A percentile compares a stretch with the other conserved stretches of the same genome.
phyloP scores from a whole-genome alignment of 805 yeast species.

The Sugiyamaella mastotermitis region DNA sequence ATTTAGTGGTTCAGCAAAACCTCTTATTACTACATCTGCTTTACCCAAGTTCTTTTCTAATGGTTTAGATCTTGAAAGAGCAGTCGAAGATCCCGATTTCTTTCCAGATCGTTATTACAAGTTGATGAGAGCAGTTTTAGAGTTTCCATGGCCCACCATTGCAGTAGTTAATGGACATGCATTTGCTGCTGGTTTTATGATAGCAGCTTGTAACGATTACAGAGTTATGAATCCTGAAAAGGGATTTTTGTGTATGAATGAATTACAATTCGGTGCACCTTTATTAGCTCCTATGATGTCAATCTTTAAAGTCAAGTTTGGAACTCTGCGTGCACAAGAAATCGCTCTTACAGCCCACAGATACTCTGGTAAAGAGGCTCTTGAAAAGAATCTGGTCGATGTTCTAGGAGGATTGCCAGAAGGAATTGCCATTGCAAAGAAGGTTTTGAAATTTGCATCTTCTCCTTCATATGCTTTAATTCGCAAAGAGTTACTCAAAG shows the following conservation, averaged over 20 bases:
- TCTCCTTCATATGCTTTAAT: slow-evolving; percentile 30
- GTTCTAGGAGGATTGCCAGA: slow-evolving; percentile 30
- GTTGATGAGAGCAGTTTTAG: slow-evolving; percentile 28
- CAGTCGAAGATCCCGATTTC: slow-evolving; percentile 29
- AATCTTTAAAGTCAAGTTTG: slow-evolving; percentile 28
- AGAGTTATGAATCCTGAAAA: slow-evolving; percentile 33
- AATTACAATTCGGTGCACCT: slow-evolving; percentile 34
- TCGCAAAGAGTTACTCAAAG: slow-evolving; percentile 25
- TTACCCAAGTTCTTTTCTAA: slow-evolving; percentile 34
- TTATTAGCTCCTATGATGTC: slow-evolving; percentile 32
- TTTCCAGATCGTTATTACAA: slow-evolving; percentile 29
- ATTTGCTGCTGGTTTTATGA: slow-evolving; percentile 37
- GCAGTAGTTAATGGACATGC: slow-evolving; percentile 37
- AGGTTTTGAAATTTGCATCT: slow-evolving; percentile 19
- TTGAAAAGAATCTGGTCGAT: slow-evolving; percentile 27
- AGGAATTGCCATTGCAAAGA: slow-evolving; percentile 27
- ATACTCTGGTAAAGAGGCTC: slow-evolving; percentile 28
- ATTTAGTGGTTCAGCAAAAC: slow-evolving; percentile 23
- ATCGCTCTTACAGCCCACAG: slow-evolving; percentile 31
- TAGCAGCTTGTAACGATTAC: slow-evolving; percentile 34
- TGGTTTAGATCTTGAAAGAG: slow-evolving; percentile 34
- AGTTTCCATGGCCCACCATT: slow-evolving; percentile 36
- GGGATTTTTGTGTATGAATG: slow-evolving; percentile 36
- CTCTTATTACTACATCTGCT: slow-evolving; percentile 33
- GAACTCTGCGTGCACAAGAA: slow-evolving; percentile 26